Percentiles rank a stretch among this genome's conserved stretches.
Evolutionary conservation across 1,284 basidiomycete species (phyloP).

Genomic region (Puccinia novopanici): DNA sequence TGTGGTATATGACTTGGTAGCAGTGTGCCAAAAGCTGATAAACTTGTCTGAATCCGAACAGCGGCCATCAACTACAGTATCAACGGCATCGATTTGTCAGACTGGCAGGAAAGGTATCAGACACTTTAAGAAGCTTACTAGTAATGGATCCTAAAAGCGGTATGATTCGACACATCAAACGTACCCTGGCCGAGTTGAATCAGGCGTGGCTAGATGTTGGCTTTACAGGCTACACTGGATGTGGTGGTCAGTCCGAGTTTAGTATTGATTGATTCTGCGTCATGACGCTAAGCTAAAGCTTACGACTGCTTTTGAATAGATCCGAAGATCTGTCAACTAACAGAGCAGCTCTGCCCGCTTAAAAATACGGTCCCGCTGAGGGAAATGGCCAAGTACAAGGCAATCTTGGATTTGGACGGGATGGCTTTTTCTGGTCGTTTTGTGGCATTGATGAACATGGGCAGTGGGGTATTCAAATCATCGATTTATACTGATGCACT

Average conservation of each 20-base stretch:
- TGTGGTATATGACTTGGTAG: background rate
- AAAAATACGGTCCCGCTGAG: slow-evolving; percentile 44
- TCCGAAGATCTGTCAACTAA: slow-evolving; percentile 38
- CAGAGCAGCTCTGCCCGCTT: slow-evolving; percentile 36
- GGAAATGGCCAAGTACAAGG: slow-evolving; percentile 48
- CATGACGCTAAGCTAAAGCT: background rate
- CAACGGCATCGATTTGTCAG: slow-evolving; percentile 50
- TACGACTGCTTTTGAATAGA: background rate
- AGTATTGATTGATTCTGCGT: background rate
- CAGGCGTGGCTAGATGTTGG: slow-evolving; percentile 48
- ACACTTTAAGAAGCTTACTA: slow-evolving; percentile 31
- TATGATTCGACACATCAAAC: slow-evolving; percentile 40
- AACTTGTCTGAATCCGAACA: background rate
- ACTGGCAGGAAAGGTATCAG: slow-evolving; percentile 39
- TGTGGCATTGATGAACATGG: slow-evolving; percentile 50
- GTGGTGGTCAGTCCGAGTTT: slow-evolving; percentile 32
- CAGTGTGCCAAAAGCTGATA: background rate
- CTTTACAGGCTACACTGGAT: slow-evolving; percentile 49
- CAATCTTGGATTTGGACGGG: slow-evolving; percentile 49
- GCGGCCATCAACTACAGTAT: slow-evolving; percentile 48
- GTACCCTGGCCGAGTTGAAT: slow-evolving; percentile 42
- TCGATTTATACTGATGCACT: slow-evolving; percentile 42
- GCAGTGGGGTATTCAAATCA: slow-evolving; percentile 48
- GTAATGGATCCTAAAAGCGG: slow-evolving; percentile 17
- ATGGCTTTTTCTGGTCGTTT: slow-evolving; percentile 51